Percentiles rank a stretch among this genome's conserved stretches.
Conservation (phyloP, 352 stramenopile species). For the Phytophthora pluvialis region DNA sequence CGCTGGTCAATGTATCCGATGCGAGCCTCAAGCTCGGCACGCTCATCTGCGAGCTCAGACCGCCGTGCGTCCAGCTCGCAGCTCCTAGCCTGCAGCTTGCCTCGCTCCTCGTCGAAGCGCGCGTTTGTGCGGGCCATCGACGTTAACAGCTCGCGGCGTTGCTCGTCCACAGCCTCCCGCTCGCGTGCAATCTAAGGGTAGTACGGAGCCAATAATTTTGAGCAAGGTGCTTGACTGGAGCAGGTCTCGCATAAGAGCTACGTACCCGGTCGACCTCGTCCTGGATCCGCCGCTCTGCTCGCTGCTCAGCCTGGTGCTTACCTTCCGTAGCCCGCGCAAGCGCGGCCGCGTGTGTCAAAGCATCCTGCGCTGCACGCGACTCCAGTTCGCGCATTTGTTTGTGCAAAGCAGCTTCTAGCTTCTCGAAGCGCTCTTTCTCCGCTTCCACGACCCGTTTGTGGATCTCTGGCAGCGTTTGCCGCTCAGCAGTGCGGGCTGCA, state of each 20-base stretch:
- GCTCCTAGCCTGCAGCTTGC: constrained; percentile 62
- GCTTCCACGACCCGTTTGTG: constrained; percentile 60
- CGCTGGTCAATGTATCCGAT: constrained; percentile 60
- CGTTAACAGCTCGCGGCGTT: constrained; percentile 70
- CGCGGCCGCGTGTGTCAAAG: constrained; percentile 46
- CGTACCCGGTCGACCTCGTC: constrained; percentile 62
- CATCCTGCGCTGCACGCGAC: constrained; percentile 47
- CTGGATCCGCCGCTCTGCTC: constrained; percentile 64
- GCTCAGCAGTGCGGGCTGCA: constrained; percentile 50
- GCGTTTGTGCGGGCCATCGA: constrained; percentile 55
- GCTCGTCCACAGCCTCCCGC: constrained; percentile 72
- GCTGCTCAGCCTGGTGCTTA: constrained; percentile 54
- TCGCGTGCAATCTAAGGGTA: constrained; percentile 59
- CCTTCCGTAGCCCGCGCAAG: constrained; percentile 42
- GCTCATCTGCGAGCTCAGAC: constrained; percentile 68
- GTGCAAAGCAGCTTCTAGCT: constrained; percentile 55
- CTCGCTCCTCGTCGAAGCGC: constrained; percentile 74
- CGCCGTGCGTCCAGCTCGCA: constrained; percentile 61
- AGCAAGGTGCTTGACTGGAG: not conserved
- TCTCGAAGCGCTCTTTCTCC: constrained; percentile 73
- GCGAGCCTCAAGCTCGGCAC: constrained; percentile 56
- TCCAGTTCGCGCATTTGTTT: constrained; percentile 69
- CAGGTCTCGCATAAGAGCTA: not conserved
- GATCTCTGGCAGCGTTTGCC: constrained; percentile 61
- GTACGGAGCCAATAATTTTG: not conserved